Percentiles rank a stretch among this genome's conserved stretches.
Evolutionary conservation across 192 early-diverging fungal genomes (phyloP).

Genomic region (Podila horticola): DNA sequence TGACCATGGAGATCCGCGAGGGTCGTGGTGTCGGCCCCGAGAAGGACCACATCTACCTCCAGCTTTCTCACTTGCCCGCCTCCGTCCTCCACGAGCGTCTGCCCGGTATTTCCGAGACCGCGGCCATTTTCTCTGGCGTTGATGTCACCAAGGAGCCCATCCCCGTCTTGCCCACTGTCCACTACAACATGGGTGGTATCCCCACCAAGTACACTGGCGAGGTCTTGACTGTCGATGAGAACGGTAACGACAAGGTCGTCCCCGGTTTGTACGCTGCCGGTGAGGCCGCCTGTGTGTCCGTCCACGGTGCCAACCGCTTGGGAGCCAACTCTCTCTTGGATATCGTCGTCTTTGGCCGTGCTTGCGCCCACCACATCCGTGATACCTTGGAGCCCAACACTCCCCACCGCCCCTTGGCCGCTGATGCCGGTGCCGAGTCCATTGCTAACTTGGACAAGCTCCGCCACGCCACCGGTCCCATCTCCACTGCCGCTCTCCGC

Average conservation of each 20-base stretch:
- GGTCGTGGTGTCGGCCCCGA: conserved; percentile 97
- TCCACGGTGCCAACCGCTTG: conserved; percentile 98
- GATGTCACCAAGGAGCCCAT: conserved; percentile 99
- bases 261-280: conserved; percentile 98
- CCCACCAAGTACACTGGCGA: conserved; percentile 98
- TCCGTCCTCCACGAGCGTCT: conserved; percentile 92
- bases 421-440: conserved; percentile 87
- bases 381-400: conserved; percentile 90
- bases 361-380: conserved; percentile 93
- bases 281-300: conserved; percentile 97
- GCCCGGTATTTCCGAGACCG: conserved; percentile 99
- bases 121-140: conserved; percentile 97
- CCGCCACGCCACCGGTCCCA: conserved; percentile 83
- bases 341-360: conserved; percentile 98
- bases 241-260: conserved; percentile 92
- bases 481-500: conserved; percentile 86
- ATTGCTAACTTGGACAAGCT: conserved; percentile 97
- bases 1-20: conserved; percentile 98
- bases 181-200: conserved; percentile 99
- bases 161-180: conserved; percentile 98
- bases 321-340: conserved; percentile 98
- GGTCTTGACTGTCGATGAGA: conserved; percentile 81
- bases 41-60: conserved; percentile 96
- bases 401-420: conserved; percentile 83
- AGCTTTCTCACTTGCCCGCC: conserved; percentile 94